Evolutionary conservation across 176 grass and related monocot genomes (phyloP).

Genomic region (Tillandsia fasciculata): DNA sequence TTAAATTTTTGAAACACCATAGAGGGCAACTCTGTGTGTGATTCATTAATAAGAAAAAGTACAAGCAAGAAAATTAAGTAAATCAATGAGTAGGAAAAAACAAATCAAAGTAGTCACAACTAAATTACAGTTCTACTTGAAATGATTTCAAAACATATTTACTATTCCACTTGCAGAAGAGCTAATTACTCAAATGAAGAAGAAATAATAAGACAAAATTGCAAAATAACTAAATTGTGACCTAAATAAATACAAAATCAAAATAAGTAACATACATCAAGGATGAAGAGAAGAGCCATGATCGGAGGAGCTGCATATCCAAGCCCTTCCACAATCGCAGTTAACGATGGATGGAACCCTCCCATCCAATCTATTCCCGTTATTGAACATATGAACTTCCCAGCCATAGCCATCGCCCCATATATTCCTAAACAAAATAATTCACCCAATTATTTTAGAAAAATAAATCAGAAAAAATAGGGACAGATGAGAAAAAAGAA

Average conservation of each 20-base stretch:
- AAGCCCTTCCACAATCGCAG: slow-evolving; percentile 68
- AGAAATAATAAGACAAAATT: background rate
- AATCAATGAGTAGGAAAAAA: background rate
- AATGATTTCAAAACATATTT: background rate
- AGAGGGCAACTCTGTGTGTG: no score
- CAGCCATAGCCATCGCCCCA: slow-evolving; percentile 68
- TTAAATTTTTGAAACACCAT: no score
- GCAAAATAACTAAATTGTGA: slow-evolving; percentile 2
- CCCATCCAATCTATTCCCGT: slow-evolving; percentile 61
- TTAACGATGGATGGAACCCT: slow-evolving; percentile 64
- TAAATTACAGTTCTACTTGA: no score
- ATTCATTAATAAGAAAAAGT: no score
- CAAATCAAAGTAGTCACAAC: no score
- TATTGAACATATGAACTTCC: slow-evolving; percentile 77
- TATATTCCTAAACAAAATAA: slow-evolving; percentile 52
- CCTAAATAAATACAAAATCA: background rate
- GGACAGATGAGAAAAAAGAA: background rate
- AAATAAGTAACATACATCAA: slow-evolving; percentile 40
- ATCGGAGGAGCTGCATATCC: slow-evolving; percentile 87
- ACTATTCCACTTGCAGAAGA: background rate
- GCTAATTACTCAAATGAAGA: background rate
- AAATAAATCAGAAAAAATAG: background rate
- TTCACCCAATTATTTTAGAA: background rate
- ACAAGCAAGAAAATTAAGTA: background rate
- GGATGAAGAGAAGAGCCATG: slow-evolving; percentile 90